These are phyloP conservation scores for Hemisphaericaspora nanyangensis DNA, from an alignment of 805 yeast genomes.

Conservation along the genomic window DNA sequence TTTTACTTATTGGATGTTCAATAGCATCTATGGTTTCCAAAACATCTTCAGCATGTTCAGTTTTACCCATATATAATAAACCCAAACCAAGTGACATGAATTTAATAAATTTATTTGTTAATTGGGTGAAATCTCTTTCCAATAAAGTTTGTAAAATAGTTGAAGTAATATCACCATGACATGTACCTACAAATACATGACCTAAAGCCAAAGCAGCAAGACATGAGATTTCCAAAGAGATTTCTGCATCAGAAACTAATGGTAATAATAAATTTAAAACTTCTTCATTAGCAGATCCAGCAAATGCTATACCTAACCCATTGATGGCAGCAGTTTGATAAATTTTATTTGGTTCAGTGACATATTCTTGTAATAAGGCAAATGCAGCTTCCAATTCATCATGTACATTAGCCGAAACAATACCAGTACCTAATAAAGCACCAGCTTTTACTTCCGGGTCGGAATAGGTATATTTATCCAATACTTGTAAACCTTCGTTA, in stretches of 20 bases:
- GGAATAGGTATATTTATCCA: constrained; percentile 86
- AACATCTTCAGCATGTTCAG: constrained; percentile 91
- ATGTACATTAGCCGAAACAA: constrained; percentile 87
- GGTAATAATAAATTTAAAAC: constrained; percentile 76
- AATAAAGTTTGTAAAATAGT: constrained; percentile 84
- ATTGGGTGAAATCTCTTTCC: constrained; percentile 76
- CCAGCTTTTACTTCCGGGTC: constrained; percentile 93
- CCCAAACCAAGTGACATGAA: constrained; percentile 92
- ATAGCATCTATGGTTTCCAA: constrained; percentile 91
- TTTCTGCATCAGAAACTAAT: constrained; percentile 70
- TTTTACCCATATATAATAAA: constrained; percentile 85
- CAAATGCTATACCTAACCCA: constrained; percentile 91
- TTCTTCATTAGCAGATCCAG: constrained; percentile 89
- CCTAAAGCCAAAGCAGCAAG: constrained; percentile 91
- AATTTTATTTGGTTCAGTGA: constrained; percentile 56
- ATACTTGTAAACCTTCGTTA: constrained; percentile 80
- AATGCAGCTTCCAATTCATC: constrained; percentile 94
- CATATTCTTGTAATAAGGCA: constrained; percentile 79
- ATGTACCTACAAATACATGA: constrained; percentile 91
- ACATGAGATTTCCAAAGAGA: constrained; percentile 74
- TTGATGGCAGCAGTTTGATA: constrained; percentile 78
- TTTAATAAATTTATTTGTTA: constrained; percentile 81
- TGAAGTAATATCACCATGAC: constrained; percentile 92
- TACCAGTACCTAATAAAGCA: constrained; percentile 92
- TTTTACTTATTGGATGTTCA: constrained; percentile 89